These are phyloP conservation scores for Dendryphion nanum DNA, from an alignment of 2,329 filamentous ascomycete genomes.

Conservation along the genomic window DNA sequence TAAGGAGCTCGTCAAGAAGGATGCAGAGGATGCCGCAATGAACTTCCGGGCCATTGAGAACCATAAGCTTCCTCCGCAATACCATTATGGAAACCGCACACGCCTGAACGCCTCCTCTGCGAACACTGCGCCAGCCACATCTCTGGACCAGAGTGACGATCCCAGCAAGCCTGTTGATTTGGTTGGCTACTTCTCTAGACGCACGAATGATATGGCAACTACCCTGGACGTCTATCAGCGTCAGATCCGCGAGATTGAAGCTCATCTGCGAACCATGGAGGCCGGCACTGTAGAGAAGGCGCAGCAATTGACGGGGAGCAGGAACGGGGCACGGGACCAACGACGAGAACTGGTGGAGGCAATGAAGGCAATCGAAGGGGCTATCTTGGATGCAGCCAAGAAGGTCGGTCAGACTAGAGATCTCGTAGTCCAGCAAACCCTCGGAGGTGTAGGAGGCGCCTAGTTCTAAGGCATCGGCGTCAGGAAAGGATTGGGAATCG, in stretches of 20 bases:
- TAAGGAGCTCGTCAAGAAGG: conserved; percentile 60
- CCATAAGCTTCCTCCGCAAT: conserved; percentile 66
- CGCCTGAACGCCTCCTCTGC: conserved; percentile 30
- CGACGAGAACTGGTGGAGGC: conserved; percentile 47
- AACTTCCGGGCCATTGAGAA: conserved; percentile 74
- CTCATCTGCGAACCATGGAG: conserved; percentile 50
- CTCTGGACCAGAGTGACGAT: conserved; percentile 39
- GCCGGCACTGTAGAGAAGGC: conserved; percentile 43
- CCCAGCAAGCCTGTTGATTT: conserved; percentile 43
- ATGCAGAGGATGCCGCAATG: conserved; percentile 68
- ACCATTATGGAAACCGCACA: conserved; percentile 53
- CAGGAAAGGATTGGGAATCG: neutral
- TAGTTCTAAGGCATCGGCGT: conserved; percentile 14
- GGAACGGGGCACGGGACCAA: conserved; percentile 37
- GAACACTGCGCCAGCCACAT: conserved; percentile 21
- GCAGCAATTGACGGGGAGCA: conserved; percentile 40
- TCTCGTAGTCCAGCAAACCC: conserved; percentile 45
- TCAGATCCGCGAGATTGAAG: conserved; percentile 49
- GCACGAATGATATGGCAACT: conserved; percentile 39
- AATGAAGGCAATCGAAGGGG: conserved; percentile 49
- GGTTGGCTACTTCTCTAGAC: conserved; percentile 45
- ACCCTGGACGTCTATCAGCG: conserved; percentile 42
- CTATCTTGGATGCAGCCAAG: conserved; percentile 48
- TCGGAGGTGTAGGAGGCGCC: conserved; percentile 33
- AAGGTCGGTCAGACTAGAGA: conserved; percentile 49